Base-by-base conservation (phyloP, 192 early-diverging fungal species). In the Backusella circina region DNA sequence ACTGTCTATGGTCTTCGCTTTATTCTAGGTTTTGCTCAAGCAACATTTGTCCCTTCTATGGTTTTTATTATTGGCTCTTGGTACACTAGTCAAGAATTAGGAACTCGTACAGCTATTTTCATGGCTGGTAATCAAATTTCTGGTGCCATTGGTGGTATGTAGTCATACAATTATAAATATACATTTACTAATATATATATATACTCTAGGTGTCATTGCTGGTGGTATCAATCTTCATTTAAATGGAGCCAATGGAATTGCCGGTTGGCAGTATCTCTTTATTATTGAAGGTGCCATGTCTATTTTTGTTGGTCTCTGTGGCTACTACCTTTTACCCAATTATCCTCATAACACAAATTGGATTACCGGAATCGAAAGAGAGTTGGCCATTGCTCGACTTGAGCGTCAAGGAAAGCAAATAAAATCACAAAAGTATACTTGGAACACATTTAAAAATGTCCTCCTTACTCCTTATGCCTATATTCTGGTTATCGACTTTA, bases 261-360 rank as follows among this genome's bases (percentile, higher is more conserved):
- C 71, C 5, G 87, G 86, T 2, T 90, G 89, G 87, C 87, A 82
- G n/a, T 89, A 83, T 81, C 72, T 91, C 26, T 91, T 91, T 77
- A 78, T 93, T 67, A 64, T 88, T 18, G 87, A 89, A 54, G 91
- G 89, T 6, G 57, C 88, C 47, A 77, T 84, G 18, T 80, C 84
- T 0, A 64, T 86, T 8, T 66, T 84, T 0, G 73, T 84, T 67
- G 83, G 80, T 21, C 26, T 80, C 23, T 44, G 77, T 26, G 80
- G 81, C 28, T 87, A 64, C 54, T 86, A 83, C 61, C 82, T 72
- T 75, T 30, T 86, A 67, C 75, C 81, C 47, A 83, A 84, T 64
- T 85, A 79, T 41, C 82, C 86, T 13, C 64, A 70, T 18, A 84
- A 77, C 18, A 78, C 81, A 8, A 71, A 16, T 2, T 86, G 88